phyloP scores from a whole-genome alignment of 1,139 yeast species.

The Yamadazyma diospyri region DNA sequence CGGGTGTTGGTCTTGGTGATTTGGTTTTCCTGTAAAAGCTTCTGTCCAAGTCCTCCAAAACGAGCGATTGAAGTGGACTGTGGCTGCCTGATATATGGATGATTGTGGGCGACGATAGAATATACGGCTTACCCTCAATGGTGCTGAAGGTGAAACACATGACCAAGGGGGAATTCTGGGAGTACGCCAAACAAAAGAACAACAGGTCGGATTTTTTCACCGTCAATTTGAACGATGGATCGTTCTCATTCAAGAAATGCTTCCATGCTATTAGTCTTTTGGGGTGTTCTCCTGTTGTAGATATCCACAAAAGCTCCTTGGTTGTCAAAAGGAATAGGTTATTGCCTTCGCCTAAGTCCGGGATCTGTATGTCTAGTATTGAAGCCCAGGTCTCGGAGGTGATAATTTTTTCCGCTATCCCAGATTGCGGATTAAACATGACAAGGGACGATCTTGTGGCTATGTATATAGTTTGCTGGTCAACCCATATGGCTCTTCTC shows the following conservation, averaged over 20 bases:
- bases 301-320: conserved; percentile 54
- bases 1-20: neutral
- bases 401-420: conserved; percentile 29
- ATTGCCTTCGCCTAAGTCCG: conserved; percentile 15
- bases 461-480: conserved; percentile 29
- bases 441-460: conserved; percentile 45
- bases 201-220: conserved; percentile 20
- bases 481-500: conserved; percentile 49
- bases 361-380: conserved; percentile 42
- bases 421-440: conserved; percentile 21
- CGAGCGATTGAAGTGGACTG: conserved; percentile 12
- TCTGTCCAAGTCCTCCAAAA: conserved; percentile 10
- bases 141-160: conserved; percentile 43
- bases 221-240: conserved; percentile 50
- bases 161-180: conserved; percentile 39
- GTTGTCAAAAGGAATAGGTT: conserved; percentile 52
- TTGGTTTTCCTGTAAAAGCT: conserved; percentile 7
- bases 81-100: conserved; percentile 12
- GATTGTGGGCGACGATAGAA: conserved; percentile 17
- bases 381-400: conserved; percentile 58
- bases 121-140: conserved; percentile 31
- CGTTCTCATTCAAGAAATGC: conserved; percentile 55
- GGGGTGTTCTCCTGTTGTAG: conserved; percentile 19
- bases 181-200: conserved; percentile 35
- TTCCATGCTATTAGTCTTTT: conserved; percentile 63